phyloP scores from a whole-genome alignment of 163 green algal genomes.

The Scenedesmus sp. region DNA sequence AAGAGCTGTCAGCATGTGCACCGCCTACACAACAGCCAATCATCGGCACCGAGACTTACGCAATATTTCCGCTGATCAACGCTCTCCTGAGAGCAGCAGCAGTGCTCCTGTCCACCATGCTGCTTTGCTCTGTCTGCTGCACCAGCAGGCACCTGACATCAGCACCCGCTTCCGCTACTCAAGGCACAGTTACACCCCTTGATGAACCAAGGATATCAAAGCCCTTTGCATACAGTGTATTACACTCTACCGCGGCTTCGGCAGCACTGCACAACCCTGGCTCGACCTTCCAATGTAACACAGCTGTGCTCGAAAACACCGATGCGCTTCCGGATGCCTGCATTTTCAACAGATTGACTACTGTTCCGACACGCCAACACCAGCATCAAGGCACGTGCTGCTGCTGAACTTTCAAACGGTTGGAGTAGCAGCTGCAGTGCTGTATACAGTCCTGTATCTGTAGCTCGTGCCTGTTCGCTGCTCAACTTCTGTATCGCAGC shows the following conservation, averaged over 20 bases:
- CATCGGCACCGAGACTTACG: neutral
- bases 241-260: neutral
- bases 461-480: neutral
- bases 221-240: too few species aligned
- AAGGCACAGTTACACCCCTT: too few species aligned
- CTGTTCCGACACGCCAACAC: neutral
- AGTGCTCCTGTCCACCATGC: neutral
- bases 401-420: neutral
- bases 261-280: neutral
- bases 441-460: neutral
- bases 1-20: neutral
- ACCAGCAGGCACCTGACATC: neutral
- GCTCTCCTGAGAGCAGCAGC: neutral
- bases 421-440: neutral
- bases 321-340: neutral
- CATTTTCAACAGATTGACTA: neutral
- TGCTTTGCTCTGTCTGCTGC: neutral
- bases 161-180: neutral
- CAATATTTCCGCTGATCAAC: neutral
- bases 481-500: neutral
- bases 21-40: neutral
- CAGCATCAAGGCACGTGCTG: neutral
- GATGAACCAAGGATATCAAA: neutral
- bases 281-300: constrained; percentile 6
- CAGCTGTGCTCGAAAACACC: neutral